Base-by-base conservation (phyloP, 208 protist species). In the Acanthamoeba healyi region DNA sequence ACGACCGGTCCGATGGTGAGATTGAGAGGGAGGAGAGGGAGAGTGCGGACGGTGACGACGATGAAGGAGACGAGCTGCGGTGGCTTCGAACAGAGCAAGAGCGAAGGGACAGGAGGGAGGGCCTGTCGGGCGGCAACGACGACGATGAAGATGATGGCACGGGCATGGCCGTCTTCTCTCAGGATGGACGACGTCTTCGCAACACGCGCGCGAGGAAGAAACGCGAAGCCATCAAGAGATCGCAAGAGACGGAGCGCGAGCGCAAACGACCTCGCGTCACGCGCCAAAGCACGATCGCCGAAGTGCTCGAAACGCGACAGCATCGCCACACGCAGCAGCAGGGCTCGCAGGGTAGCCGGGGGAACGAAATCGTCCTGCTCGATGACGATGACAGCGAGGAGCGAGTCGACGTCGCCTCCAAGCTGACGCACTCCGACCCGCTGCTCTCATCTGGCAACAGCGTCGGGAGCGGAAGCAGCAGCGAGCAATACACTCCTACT, bases 401-500 rank as follows among this genome's bases (percentile, higher is more conserved):
- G 26, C 12, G 51, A 24, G 51, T 22, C 12, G 5, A 6, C 12
- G 51, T 22, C 51, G 3, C n/a, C n/a, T n/a, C n/a, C n/a, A n/a
- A n/a, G n/a, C n/a, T n/a, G n/a, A n/a, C n/a, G n/a, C n/a, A n/a
- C n/a, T n/a, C n/a, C n/a, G n/a, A n/a, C n/a, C 26, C 51, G 12
- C 51, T 22, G 17, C 26, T 19, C 5, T 58, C 51, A 19, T 58
- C 51, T 12, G 3, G 63, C 34, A 10, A 12, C 34, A 32, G 32
- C 34, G n/a, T 72, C n/a, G n/a, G 74, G 5, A 56, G 74, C 42
- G 74, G 70, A 12, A 79, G 42, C 44, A 84, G 74, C 44, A 36
- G 44, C 44, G 74, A 84, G 74, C 74, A 84, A 24, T 84, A 84
- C 42, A 84, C 74, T 4, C 74, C 74, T 44, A 84, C 74, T 9